A percentile compares a stretch with the other conserved stretches of the same genome.
phyloP scores from a whole-genome alignment of 2,329 filamentous ascomycete species.

The Trichoderma brevicompactum region DNA sequence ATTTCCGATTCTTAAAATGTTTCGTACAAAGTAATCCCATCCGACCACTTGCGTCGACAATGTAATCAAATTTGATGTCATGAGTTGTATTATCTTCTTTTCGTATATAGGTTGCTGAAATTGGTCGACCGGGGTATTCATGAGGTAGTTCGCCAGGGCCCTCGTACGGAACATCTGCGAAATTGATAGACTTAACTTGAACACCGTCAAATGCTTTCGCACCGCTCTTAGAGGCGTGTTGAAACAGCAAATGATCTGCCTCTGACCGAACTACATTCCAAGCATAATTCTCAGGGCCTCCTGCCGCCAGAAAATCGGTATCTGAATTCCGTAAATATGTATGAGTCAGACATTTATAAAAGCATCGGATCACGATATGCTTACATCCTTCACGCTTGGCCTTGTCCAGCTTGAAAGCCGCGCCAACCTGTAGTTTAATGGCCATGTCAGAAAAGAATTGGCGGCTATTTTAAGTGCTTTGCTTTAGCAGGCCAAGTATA shows the following conservation, averaged over 20 bases:
- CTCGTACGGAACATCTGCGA: not conserved
- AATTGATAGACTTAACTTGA: slow-evolving; percentile 36
- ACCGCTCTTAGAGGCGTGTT: slow-evolving; percentile 46
- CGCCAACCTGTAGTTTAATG: slow-evolving; percentile 35
- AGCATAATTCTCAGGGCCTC: slow-evolving; percentile 44
- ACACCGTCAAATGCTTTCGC: slow-evolving; percentile 47
- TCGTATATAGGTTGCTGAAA: slow-evolving; percentile 41
- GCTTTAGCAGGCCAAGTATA: not conserved
- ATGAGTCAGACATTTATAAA: not conserved
- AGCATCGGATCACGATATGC: no score
- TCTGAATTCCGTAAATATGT: slow-evolving; percentile 33
- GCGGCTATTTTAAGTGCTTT: no score
- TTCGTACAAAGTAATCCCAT: slow-evolving; percentile 51
- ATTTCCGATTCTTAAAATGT: slow-evolving; percentile 52
- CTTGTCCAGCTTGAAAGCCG: slow-evolving; percentile 45
- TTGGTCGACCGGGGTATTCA: slow-evolving; percentile 35
- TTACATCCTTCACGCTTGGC: slow-evolving; percentile 42
- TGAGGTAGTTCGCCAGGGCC: not conserved
- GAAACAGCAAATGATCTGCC: slow-evolving; percentile 48
- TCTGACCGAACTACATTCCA: slow-evolving; percentile 55
- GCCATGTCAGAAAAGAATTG: not conserved
- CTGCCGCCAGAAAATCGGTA: slow-evolving; percentile 48
- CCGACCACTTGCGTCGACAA: slow-evolving; percentile 54
- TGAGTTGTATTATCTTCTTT: slow-evolving; percentile 43
- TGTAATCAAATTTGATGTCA: slow-evolving; percentile 50